A percentile compares a stretch with the other conserved stretches of the same genome.
Conservation (phyloP, 1,139 yeast species). For the Eremothecium coryli region DNA sequence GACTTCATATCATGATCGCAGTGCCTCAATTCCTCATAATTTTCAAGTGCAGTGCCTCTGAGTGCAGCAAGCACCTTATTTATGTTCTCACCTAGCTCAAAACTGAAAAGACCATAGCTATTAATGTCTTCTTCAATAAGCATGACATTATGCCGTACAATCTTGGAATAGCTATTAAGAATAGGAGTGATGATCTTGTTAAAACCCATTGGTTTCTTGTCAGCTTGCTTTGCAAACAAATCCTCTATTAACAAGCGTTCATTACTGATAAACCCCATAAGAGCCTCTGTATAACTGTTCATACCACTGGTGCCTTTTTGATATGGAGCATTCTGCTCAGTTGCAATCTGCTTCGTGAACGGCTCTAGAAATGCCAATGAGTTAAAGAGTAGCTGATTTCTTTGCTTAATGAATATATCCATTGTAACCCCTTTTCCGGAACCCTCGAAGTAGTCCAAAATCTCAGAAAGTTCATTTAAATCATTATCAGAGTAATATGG, state of each 20-base stretch:
- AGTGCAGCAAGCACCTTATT: constrained; percentile 25
- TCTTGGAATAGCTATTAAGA: constrained; percentile 31
- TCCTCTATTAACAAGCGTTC: constrained; percentile 40
- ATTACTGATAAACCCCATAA: constrained; percentile 41
- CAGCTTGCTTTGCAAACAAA: constrained; percentile 29
- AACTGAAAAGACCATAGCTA: constrained; percentile 37
- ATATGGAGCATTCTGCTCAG: constrained; percentile 39
- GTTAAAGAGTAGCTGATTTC: constrained; percentile 38
- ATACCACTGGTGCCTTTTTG: constrained; percentile 60
- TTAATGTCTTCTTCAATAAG: constrained; percentile 32
- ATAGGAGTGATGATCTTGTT: constrained; percentile 34
- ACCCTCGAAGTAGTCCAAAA: constrained; percentile 40
- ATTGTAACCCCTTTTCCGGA: constrained; percentile 31
- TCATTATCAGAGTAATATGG: constrained; percentile 34
- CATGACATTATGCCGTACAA: constrained; percentile 31
- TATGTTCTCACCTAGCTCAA: constrained; percentile 38
- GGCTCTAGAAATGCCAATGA: constrained; percentile 38
- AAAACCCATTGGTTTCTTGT: constrained; percentile 35
- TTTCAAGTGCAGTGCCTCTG: constrained; percentile 20
- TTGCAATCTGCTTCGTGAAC: constrained; percentile 37
- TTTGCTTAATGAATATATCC: constrained; percentile 38
- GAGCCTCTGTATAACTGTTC: constrained; percentile 44
- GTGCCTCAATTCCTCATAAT: constrained; percentile 12
- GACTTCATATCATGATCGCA: constrained; percentile 19
- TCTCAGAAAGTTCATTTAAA: constrained; percentile 35